Evolutionary conservation across 208 protist genomes (phyloP).

Genomic region (Leishmania tarentolae): DNA sequence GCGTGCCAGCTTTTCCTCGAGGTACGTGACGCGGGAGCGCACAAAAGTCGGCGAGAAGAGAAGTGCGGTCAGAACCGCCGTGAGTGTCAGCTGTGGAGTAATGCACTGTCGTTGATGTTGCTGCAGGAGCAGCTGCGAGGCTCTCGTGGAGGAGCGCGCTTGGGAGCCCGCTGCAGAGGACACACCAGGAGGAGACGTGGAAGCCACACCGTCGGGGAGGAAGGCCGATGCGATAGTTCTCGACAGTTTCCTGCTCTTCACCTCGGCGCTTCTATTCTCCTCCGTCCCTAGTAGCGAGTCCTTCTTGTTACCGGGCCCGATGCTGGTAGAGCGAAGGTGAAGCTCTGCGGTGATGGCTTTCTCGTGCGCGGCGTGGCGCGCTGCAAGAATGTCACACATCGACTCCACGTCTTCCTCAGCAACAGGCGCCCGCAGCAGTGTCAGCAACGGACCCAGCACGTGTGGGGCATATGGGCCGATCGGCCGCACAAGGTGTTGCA

Average conservation of each 20-base stretch:
- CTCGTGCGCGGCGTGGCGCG: slow-evolving; percentile 14
- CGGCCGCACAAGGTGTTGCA: slow-evolving; percentile 36
- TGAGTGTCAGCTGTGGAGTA: slow-evolving; percentile 18
- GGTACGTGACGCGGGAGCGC: slow-evolving; percentile 13
- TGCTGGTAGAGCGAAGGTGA: background rate
- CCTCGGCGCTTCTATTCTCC: background rate
- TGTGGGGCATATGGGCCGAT: slow-evolving; percentile 23
- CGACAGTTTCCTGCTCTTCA: background rate
- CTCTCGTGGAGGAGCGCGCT: background rate
- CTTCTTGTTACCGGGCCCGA: background rate
- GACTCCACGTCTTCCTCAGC: slow-evolving; percentile 6
- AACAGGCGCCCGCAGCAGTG: slow-evolving; percentile 15
- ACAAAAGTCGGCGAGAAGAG: slow-evolving; percentile 32
- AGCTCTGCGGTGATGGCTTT: background rate
- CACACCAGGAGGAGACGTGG: background rate
- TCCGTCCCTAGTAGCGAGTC: slow-evolving; percentile 8
- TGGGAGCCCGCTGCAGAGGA: background rate
- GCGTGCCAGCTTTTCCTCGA: slow-evolving; percentile 25
- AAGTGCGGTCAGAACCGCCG: slow-evolving; percentile 25
- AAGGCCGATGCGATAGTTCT: background rate
- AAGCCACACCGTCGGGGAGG: background rate
- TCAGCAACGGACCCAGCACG: slow-evolving; percentile 23
- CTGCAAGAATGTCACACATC: slow-evolving; percentile 11
- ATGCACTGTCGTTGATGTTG: slow-evolving; percentile 6
- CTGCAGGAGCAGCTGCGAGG: slow-evolving; percentile 1